Conservation (phyloP, 345 rosid species). For the Draba incana region DNA sequence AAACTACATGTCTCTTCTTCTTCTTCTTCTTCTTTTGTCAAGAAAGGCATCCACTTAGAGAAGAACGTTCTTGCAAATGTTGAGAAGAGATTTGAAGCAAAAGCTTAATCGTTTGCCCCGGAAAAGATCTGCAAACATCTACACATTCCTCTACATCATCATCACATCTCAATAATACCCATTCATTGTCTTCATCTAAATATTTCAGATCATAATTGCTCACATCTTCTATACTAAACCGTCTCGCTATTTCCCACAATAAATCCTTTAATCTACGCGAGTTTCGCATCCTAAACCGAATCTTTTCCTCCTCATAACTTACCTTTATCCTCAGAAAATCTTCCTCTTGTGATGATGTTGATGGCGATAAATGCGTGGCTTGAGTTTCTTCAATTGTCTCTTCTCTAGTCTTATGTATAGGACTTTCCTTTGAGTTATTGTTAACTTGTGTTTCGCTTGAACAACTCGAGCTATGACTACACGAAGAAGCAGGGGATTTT, state of each 20-base stretch:
- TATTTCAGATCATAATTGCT: constrained; percentile 69
- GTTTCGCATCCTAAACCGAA: constrained; percentile 64
- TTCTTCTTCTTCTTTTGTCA: constrained; percentile 37
- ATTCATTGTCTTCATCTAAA: constrained; percentile 90
- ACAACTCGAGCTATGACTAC: constrained; percentile 73
- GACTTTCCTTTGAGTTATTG: constrained; percentile 22
- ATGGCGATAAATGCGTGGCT: constrained; percentile 31
- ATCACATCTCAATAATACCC: constrained; percentile 89
- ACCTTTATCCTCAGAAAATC: constrained; percentile 69
- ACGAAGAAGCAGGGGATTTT: constrained; percentile 55
- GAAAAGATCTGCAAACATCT: constrained; percentile 59
- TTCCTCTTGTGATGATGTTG: constrained; percentile 48
- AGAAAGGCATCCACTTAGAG: constrained; percentile 41
- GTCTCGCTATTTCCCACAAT: constrained; percentile 62
- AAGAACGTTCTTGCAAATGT: constrained; percentile 47
- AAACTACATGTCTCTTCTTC: constrained; percentile 36
- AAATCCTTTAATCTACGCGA: constrained; percentile 59
- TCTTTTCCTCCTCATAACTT: constrained; percentile 61
- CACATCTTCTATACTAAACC: constrained; percentile 65
- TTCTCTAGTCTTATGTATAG: constrained; percentile 37
- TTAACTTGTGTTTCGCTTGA: constrained; percentile 60
- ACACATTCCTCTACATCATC: constrained; percentile 89
- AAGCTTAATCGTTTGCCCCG: constrained; percentile 63
- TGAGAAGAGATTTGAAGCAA: constrained; percentile 65
- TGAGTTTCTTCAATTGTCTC: constrained; percentile 38